Percentiles rank a stretch among this genome's conserved stretches.
Conservation (phyloP, 176 grass and related monocot genomes). For the Phoenix roebelenii region DNA sequence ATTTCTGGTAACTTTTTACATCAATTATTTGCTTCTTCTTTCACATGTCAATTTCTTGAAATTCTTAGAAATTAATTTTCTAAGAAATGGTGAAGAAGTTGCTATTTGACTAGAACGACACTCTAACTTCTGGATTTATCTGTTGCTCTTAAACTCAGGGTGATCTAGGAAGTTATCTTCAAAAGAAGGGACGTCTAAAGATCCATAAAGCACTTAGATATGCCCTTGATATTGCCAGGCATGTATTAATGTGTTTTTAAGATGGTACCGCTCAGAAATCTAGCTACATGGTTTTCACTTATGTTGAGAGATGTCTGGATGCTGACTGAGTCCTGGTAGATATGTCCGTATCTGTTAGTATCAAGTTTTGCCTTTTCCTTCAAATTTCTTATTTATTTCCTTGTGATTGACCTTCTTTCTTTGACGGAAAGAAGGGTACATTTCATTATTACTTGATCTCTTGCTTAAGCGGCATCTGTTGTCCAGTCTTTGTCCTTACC, state of each 20-base stretch:
- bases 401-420: too few relatives aligned
- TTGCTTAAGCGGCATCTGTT: too few relatives aligned
- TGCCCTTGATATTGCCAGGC: constrained; percentile 89
- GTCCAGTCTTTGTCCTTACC: too few relatives aligned
- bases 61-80: not conserved
- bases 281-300: too few relatives aligned
- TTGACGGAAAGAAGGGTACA: not conserved
- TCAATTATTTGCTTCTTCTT: not conserved
- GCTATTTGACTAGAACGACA: constrained; percentile 1
- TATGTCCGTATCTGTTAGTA: too few relatives aligned
- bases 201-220: constrained; percentile 70
- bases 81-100: not conserved
- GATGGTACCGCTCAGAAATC: too few relatives aligned
- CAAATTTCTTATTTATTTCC: too few relatives aligned
- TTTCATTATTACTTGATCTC: not conserved
- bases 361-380: too few relatives aligned
- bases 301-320: too few relatives aligned
- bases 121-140: constrained; percentile 4
- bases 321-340: too few relatives aligned
- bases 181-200: constrained; percentile 54
- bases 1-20: not conserved
- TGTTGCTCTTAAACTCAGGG: constrained; percentile 42
- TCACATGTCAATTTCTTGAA: not conserved
- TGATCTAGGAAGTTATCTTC: constrained; percentile 75
- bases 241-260: constrained; percentile 10